Base-by-base conservation (phyloP, 108 stramenopile genomes). In the Fragilariopsis cylindrus region DNA sequence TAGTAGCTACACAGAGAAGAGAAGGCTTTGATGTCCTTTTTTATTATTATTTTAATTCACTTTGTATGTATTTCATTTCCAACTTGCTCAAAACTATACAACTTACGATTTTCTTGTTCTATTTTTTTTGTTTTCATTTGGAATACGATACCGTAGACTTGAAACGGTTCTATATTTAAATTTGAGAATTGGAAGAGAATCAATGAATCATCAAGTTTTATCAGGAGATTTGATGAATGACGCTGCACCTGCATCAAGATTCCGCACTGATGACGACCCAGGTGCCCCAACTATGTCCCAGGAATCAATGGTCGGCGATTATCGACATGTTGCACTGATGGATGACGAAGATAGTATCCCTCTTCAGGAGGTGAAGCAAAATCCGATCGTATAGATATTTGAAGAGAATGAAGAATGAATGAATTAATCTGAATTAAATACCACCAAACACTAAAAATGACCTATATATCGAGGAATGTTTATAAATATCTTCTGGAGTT, bases 91-190 rank as follows among this genome's bases (percentile, higher is more conserved):
- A 63, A 30, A 30, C 30, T 18, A 18, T 62, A 12, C 19, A 53
- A 12, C 52, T 18, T 12, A 62, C 60, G 19, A 18, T 12, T 16
- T 16, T 62, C 60, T 12, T 16, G 19, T 30, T 39, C 16, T 39
- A 62, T 62, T 18, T 18, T 12, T 18, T 62, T n/a, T 47, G 15
- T 40, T 62, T 30, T 30, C 30, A 30, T 30, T 30, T 30, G 30
- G 30, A 30, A 30, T 30, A 30, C 30, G 30, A 30, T 30, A 30
- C 30, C 30, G 30, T 30, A 75, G 74, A 16, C 15, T 75, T 18
- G 48, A 76, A 65, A 71, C 70, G n/a, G 76, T 76, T 7, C 55
- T 76, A 12, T 76, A 76, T 66, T 70, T 76, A 69, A 76, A 76
- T 53, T 54, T 76, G 60, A 48, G 76, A 63, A 76, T 76, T 54